A percentile compares a stretch with the other conserved stretches of the same genome.
Conservation (phyloP, 169 alveolate genomes). For the Theileria orientalis region DNA sequence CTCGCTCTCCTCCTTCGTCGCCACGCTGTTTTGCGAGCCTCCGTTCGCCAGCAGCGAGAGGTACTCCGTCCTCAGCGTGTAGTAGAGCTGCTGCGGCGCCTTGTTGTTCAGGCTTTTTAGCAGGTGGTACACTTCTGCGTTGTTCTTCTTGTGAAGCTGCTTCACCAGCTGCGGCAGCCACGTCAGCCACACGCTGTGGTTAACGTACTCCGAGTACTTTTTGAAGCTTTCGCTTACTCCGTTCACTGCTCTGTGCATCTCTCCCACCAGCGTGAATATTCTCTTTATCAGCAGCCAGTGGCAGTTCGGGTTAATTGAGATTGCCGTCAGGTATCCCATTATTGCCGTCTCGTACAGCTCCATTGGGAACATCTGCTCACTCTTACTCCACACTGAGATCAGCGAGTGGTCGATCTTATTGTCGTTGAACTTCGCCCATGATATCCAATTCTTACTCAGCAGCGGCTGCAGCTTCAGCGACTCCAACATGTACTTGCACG, state of each 20-base stretch:
- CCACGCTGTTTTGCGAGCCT: slow-evolving; percentile 6
- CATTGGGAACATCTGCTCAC: slow-evolving; percentile 7
- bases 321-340: slow-evolving; percentile 72
- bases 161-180: slow-evolving; percentile 76
- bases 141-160: slow-evolving; percentile 52
- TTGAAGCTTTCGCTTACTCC: slow-evolving; percentile 53
- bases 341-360: slow-evolving; percentile 65
- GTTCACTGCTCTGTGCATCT: slow-evolving; percentile 17
- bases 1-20: neutral
- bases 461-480: slow-evolving; percentile 72
- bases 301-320: slow-evolving; percentile 57
- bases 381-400: slow-evolving; percentile 15
- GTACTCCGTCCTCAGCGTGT: slow-evolving; percentile 67
- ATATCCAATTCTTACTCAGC: slow-evolving; percentile 69
- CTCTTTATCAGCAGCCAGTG: slow-evolving; percentile 63
- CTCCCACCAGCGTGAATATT: slow-evolving; percentile 36
- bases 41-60: slow-evolving; percentile 58
- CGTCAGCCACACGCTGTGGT: slow-evolving; percentile 69
- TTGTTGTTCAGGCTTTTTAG: slow-evolving; percentile 50
- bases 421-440: slow-evolving; percentile 75
- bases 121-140: slow-evolving; percentile 64
- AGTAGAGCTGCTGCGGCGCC: slow-evolving; percentile 71
- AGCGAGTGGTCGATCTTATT: slow-evolving; percentile 52
- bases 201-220: slow-evolving; percentile 67
- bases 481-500: slow-evolving; percentile 59